Percentiles rank a stretch among this genome's conserved stretches.
phyloP scores from a whole-genome alignment of 2,329 filamentous ascomycete genomes.

The Cordyceps pruinosa region DNA sequence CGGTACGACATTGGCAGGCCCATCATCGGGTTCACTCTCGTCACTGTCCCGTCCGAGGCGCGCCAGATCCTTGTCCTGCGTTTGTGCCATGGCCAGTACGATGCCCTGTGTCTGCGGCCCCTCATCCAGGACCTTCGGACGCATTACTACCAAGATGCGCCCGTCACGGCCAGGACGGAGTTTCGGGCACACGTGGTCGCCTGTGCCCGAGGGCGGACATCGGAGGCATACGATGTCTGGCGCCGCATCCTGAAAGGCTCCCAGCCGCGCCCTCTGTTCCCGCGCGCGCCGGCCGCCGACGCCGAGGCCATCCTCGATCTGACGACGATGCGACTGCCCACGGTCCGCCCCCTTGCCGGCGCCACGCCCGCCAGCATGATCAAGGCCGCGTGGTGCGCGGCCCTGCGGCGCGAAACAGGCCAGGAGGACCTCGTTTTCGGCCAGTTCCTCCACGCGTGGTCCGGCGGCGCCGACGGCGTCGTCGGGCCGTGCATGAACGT shows the following conservation, averaged over 20 bases:
- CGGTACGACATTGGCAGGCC: background rate
- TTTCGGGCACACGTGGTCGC: background rate
- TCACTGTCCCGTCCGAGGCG: background rate
- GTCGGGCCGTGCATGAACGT: slow-evolving; percentile 6
- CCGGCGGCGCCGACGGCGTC: background rate
- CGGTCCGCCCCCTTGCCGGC: background rate
- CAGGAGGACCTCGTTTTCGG: background rate
- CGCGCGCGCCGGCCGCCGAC: background rate
- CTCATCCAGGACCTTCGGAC: background rate
- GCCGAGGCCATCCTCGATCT: background rate
- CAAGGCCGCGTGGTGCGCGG: background rate
- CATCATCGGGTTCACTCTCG: background rate
- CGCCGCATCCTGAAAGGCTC: background rate
- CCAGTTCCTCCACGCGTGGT: slow-evolving; percentile 3
- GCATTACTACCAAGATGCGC: background rate
- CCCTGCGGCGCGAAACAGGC: background rate
- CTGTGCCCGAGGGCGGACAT: background rate
- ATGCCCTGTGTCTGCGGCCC: background rate
- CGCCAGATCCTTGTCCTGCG: slow-evolving; percentile 1
- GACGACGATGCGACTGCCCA: background rate
- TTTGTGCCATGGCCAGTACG: slow-evolving; percentile 1
- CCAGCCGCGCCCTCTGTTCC: background rate
- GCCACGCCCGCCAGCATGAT: background rate
- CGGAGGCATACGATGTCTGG: background rate
- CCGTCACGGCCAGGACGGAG: background rate